phyloP scores from a whole-genome alignment of 1,284 basidiomycete species.

The Austropuccinia psidii region DNA sequence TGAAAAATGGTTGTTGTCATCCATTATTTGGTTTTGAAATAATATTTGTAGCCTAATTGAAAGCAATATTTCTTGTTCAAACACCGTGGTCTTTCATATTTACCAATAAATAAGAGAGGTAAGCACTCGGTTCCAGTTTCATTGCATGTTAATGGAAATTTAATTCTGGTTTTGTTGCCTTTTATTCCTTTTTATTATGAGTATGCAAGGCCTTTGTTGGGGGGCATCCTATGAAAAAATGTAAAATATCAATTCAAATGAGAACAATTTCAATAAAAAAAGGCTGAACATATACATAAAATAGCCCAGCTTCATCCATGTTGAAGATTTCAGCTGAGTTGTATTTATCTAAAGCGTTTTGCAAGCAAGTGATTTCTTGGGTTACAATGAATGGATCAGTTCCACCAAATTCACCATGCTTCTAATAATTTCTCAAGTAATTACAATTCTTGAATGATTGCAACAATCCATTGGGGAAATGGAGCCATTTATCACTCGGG shows the following conservation, averaged over 20 bases:
- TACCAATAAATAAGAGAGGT: constrained; percentile 6
- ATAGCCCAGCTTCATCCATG: background rate
- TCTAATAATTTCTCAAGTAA: background rate
- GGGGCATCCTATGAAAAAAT: constrained; percentile 16
- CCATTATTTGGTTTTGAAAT: background rate
- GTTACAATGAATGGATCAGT: background rate
- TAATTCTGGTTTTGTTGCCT: background rate
- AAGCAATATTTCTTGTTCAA: too few species aligned
- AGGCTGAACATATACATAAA: background rate
- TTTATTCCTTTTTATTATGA: background rate
- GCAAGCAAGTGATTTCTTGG: background rate
- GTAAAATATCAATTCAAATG: too few species aligned
- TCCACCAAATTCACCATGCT: background rate
- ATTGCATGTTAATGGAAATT: background rate
- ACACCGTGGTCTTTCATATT: background rate
- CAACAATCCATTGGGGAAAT: background rate
- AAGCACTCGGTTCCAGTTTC: background rate
- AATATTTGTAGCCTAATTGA: constrained; percentile 5
- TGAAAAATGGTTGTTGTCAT: constrained; percentile 4
- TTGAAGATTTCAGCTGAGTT: background rate
- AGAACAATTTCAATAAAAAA: too few species aligned
- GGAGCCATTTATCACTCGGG: background rate
- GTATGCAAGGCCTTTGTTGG: constrained; percentile 6
- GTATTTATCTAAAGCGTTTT: background rate
- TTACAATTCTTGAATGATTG: background rate